Evolutionary conservation across 441 rosid species (phyloP), one percentile per base, ranked within the genome.

Genomic region (Aleurites moluccanus): DNA sequence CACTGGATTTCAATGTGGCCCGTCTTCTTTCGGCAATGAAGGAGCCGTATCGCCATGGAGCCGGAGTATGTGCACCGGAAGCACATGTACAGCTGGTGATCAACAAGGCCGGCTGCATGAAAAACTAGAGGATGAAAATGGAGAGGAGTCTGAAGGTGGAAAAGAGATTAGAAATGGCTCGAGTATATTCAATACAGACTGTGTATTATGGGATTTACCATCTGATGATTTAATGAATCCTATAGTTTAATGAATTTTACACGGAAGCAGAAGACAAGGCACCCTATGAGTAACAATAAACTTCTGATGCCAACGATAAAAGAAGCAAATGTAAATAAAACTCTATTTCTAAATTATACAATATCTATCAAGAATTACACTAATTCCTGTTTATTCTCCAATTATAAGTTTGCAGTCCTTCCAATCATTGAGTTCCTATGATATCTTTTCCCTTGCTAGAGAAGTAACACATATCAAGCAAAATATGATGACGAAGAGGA

Each of bases 401-500:
- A 56, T 73, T 73, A 59, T 40, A 45, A 71, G 52, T 59, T 40
- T 15, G 21, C 18, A 38, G 61, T 77, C 60, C 66, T 79, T 69
- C 50, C 83, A 59, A 65, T 65, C 66, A 65, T 67, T 62, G 56
- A 69, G 67, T 73, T 77, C 72, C 83, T 79, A 47, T 56, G 50
- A 59, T 28, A 73, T 64, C 13, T 78, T 50, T 50, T 67, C 69
- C 50, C 77, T 69, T 27, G 44, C 73, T 44, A 72, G 23, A 38
- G 73, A 52, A 27, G 67, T 33, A 40, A 67, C 28, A 21, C 79
- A 53, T 62, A 72, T 96, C 92, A 96, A 81, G 99, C 97, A 61
- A 93, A 96, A 80, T 93, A 96, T 5, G 99, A 96, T 0, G 99
- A 92, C 0, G 99, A 93, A 0, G 99, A 93, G 21, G 97, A 90